Evolutionary conservation across 108 stramenopile genomes (phyloP).

Genomic region (Fistulifera solaris): DNA sequence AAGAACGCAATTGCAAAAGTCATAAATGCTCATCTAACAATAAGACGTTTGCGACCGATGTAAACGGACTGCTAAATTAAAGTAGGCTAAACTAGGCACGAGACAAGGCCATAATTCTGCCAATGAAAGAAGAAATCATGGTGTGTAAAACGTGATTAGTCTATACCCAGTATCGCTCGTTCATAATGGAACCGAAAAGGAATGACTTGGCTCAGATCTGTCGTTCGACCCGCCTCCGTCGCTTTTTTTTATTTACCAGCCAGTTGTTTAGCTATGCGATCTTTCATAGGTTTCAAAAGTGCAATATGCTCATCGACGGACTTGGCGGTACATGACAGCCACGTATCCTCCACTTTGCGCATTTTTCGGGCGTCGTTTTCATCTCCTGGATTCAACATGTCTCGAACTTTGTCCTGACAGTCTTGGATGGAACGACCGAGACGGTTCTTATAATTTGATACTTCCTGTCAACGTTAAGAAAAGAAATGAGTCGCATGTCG

Average conservation of each 20-base stretch:
- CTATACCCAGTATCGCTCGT: too few relatives aligned
- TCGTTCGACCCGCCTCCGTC: too few relatives aligned
- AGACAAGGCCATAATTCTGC: too few relatives aligned
- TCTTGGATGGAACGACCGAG: slow-evolving; percentile 72
- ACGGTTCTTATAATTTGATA: slow-evolving; percentile 72
- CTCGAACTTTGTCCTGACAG: slow-evolving; percentile 78
- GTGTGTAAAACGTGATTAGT: too few relatives aligned
- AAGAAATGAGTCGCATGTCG: neutral
- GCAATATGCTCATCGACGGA: slow-evolving; percentile 61
- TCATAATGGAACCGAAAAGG: too few relatives aligned
- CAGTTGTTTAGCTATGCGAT: slow-evolving; percentile 45
- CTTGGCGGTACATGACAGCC: slow-evolving; percentile 59
- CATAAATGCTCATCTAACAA: too few relatives aligned
- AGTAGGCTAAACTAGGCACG: too few relatives aligned
- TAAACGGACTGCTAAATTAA: too few relatives aligned
- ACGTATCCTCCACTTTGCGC: slow-evolving; percentile 49
- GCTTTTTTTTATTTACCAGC: neutral
- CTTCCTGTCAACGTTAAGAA: slow-evolving; percentile 29
- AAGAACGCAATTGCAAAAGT: too few relatives aligned
- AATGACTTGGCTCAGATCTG: too few relatives aligned
- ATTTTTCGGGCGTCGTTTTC: slow-evolving; percentile 60
- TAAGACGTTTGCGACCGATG: too few relatives aligned
- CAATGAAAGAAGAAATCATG: too few relatives aligned
- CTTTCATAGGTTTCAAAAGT: slow-evolving; percentile 69
- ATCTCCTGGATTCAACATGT: slow-evolving; percentile 60